Conservation (phyloP, 2,329 filamentous ascomycete genomes). For the Fusarium dimerum region DNA sequence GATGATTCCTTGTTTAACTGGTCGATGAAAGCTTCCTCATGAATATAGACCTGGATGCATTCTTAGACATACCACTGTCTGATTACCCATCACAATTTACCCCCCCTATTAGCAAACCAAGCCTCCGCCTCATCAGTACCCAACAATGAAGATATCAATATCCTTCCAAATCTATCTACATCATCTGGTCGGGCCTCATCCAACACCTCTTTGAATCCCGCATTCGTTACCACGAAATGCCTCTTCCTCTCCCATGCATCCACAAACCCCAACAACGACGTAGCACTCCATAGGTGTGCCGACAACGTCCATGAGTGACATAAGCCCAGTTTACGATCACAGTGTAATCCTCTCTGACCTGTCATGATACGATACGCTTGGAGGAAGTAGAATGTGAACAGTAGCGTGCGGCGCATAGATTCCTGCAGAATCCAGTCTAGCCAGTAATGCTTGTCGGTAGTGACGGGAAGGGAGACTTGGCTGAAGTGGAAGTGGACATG, state of each 20-base stretch:
- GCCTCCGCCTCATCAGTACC: slow-evolving; percentile 36
- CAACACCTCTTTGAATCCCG: slow-evolving; percentile 29
- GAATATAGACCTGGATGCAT: background rate
- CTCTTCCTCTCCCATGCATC: slow-evolving; percentile 37
- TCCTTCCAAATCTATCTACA: slow-evolving; percentile 45
- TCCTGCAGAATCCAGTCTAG: slow-evolving; percentile 54
- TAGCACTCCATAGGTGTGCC: slow-evolving; percentile 40
- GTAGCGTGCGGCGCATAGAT: slow-evolving; percentile 52
- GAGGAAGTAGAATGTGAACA: slow-evolving; percentile 49
- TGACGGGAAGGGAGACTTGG: slow-evolving; percentile 32
- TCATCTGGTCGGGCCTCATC: slow-evolving; percentile 41
- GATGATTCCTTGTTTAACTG: too few species aligned
- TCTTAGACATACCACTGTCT: background rate
- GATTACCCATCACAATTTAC: slow-evolving; percentile 2
- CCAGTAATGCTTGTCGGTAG: slow-evolving; percentile 49
- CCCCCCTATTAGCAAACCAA: slow-evolving; percentile 34
- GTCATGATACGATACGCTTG: slow-evolving; percentile 39
- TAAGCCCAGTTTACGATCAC: slow-evolving; percentile 32
- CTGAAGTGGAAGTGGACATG: slow-evolving; percentile 34
- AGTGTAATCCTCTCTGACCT: slow-evolving; percentile 25
- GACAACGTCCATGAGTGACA: slow-evolving; percentile 43
- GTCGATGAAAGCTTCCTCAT: background rate
- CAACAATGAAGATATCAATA: slow-evolving; percentile 33
- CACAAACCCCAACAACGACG: slow-evolving; percentile 38
- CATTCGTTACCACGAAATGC: slow-evolving; percentile 38